Percentiles rank a stretch among this genome's conserved stretches.
These are phyloP conservation scores for Psilocybe tampanensis DNA, from an alignment of 768 basidiomycete genomes.

Conservation along the genomic window DNA sequence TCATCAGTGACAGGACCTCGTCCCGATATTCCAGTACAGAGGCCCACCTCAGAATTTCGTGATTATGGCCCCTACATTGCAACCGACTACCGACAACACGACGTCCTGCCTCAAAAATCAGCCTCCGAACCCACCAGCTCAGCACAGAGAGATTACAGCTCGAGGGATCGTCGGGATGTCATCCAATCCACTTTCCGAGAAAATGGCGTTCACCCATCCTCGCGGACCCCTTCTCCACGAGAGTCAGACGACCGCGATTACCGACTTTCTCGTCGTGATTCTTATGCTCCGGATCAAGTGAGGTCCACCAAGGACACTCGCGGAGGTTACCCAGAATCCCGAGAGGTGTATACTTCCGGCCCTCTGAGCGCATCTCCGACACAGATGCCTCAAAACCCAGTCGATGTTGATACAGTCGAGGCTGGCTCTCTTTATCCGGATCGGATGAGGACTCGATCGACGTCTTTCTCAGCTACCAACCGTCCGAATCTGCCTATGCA, in stretches of 20 bases:
- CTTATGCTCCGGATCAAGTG: slow-evolving; percentile 9
- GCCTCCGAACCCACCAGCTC: slow-evolving; percentile 4
- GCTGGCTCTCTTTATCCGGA: slow-evolving; percentile 5
- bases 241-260: slow-evolving; percentile 11
- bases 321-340: neutral
- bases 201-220: neutral
- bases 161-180: slow-evolving; percentile 8
- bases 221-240: neutral
- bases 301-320: slow-evolving; percentile 14
- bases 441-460: slow-evolving; percentile 18
- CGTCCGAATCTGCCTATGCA: slow-evolving; percentile 11
- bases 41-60: slow-evolving; percentile 16
- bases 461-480: slow-evolving; percentile 15
- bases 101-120: neutral
- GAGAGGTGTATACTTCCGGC: slow-evolving; percentile 10
- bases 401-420: slow-evolving; percentile 11
- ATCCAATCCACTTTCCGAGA: neutral
- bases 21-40: slow-evolving; percentile 14
- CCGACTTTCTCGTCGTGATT: slow-evolving; percentile 16
- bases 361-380: slow-evolving; percentile 21
- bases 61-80: slow-evolving; percentile 8
- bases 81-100: slow-evolving; percentile 13
- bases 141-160: slow-evolving; percentile 3
- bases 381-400: slow-evolving; percentile 16
- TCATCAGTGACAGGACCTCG: slow-evolving; percentile 19